Base-by-base conservation (phyloP, 208 protist genomes). In the Blechomonas ayalai region DNA sequence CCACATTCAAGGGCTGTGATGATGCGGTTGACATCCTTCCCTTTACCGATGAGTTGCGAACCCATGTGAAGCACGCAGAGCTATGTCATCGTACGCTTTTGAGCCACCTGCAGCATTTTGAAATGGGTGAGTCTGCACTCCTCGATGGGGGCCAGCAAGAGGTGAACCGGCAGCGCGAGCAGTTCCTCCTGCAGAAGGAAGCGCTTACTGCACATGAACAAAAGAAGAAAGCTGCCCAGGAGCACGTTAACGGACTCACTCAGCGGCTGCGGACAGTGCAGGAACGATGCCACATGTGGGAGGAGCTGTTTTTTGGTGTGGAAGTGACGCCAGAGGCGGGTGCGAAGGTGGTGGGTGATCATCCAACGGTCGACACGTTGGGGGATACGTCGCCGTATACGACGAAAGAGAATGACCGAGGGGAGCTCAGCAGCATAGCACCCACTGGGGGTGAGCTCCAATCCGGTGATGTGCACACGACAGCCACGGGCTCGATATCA, bases 101-200 rank as follows among this genome's bases (percentile, higher is more conserved):
- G 51, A 44, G 62, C 6, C 79, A 92, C 36, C 50, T 84, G 6
- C 41, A 54, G 18, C 83, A 86, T 62, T 82, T 86, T 48, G 65
- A 83, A 49, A 23, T 58, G 5, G 81, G 79, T 36, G 67, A 88
- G 50, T 59, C 58, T 32, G 74, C 79, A 7, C 35, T 88, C 35
- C 16, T 80, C 39, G 67, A 92, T 4, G 67, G 62, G 29, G 75
- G 70, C 16, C 32, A 45, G 15, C 59, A 56, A 15, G 83, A 92
- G 52, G 44, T 92, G 16, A 85, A 78, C 58, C 66, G 54, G 46
- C 54, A 80, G 41, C 74, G 73, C 16, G 79, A 92, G 48, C 63
- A 82, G 48, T 79, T 81, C 22, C 60, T 92, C 13, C 32, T 77
- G 16, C 59, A 59, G 10, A 92, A 86, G 48, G 78, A 88, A 40